phyloP scores from a whole-genome alignment of 192 early-diverging fungal species.

The Kappamyces sp. region DNA sequence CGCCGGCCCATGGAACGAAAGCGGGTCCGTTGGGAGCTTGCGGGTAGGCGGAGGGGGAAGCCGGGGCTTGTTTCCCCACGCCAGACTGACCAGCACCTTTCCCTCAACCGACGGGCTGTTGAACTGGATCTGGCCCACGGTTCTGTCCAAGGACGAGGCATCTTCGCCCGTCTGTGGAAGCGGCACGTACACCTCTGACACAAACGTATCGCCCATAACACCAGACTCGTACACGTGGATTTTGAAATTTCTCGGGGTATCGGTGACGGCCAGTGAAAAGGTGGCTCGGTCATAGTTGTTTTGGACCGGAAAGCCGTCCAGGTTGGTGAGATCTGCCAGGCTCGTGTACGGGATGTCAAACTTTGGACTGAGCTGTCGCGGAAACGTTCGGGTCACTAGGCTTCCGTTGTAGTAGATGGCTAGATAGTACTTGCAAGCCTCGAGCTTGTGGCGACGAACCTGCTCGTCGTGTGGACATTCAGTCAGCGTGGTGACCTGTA shows the following conservation, averaged over 20 bases:
- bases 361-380: constrained; percentile 25
- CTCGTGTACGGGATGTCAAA: constrained; percentile 36
- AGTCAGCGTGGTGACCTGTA: constrained; percentile 1
- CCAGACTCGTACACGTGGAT: constrained; percentile 40
- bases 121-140: constrained; percentile 16
- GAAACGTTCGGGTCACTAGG: constrained; percentile 38
- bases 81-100: constrained; percentile 3
- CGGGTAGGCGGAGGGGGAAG: constrained; percentile 9
- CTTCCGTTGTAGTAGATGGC: constrained; percentile 40
- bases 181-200: constrained; percentile 34
- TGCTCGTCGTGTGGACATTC: constrained; percentile 35
- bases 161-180: constrained; percentile 32
- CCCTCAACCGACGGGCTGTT: constrained; percentile 22
- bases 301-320: not conserved
- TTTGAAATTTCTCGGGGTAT: constrained; percentile 36
- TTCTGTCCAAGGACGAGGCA: constrained; percentile 18
- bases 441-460: constrained; percentile 26
- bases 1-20: constrained; percentile 18
- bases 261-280: constrained; percentile 34
- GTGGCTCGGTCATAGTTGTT: constrained; percentile 8
- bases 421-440: constrained; percentile 24
- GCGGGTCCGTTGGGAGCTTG: constrained; percentile 16
- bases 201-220: constrained; percentile 17
- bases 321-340: constrained; percentile 16
- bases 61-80: constrained; percentile 5